Evolutionary conservation across 192 early-diverging fungal genomes (phyloP).

Genomic region (Coemansia sp.): DNA sequence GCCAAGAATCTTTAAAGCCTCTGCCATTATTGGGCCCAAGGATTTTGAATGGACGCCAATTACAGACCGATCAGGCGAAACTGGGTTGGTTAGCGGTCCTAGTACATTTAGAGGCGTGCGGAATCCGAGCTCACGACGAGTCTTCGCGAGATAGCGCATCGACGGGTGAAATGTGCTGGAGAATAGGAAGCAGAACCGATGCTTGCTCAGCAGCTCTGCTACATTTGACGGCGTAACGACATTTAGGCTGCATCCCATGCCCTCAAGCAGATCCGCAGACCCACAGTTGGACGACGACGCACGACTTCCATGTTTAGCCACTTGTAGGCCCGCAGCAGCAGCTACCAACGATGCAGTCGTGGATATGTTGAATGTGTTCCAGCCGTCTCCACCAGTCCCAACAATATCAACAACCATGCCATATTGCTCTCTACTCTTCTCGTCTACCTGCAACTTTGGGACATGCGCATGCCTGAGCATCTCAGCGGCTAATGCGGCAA

Average conservation of each 20-base stretch:
- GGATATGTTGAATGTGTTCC: constrained; percentile 95
- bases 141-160: constrained; percentile 73
- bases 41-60: constrained; percentile 86
- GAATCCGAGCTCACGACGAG: constrained; percentile 85
- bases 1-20: constrained; percentile 77
- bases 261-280: constrained; percentile 92
- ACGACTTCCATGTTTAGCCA: constrained; percentile 96
- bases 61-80: constrained; percentile 73
- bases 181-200: constrained; percentile 90
- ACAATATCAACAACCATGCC: constrained; percentile 80
- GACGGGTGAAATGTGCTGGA: constrained; percentile 89
- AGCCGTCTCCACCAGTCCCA: constrained; percentile 99
- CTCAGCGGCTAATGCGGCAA: constrained; percentile 75
- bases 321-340: constrained; percentile 83
- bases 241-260: constrained; percentile 71
- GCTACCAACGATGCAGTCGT: constrained; percentile 90
- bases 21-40: constrained; percentile 79
- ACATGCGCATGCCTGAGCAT: constrained; percentile 68
- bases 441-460: constrained; percentile 55
- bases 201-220: constrained; percentile 59
- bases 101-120: constrained; percentile 93
- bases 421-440: constrained; percentile 40
- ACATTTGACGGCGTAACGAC: constrained; percentile 67
- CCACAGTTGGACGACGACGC: constrained; percentile 88
- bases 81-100: constrained; percentile 91